A percentile compares a stretch with the other conserved stretches of the same genome.
These are phyloP conservation scores for Rhytidiadelphus loreus DNA, from an alignment of 225 moss, liverwort and hornwort genomes.

Conservation along the genomic window DNA sequence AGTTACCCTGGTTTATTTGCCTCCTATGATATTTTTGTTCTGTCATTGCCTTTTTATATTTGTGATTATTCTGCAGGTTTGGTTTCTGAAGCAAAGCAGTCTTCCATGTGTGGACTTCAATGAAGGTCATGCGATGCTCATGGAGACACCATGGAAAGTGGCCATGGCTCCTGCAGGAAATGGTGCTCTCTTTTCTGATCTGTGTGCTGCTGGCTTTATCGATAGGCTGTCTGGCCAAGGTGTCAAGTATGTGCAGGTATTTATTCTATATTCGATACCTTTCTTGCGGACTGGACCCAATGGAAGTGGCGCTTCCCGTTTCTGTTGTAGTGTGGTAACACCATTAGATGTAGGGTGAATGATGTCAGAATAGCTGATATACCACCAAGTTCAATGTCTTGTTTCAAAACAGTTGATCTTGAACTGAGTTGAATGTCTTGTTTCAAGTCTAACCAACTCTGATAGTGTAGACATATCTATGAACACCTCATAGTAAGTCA, in stretches of 20 bases:
- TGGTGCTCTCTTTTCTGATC: slow-evolving; percentile 70
- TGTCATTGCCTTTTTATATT: neutral
- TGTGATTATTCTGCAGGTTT: slow-evolving; percentile 40
- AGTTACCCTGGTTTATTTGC: neutral
- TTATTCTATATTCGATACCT: neutral
- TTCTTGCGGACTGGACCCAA: neutral
- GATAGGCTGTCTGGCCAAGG: slow-evolving; percentile 55
- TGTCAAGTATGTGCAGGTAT: slow-evolving; percentile 77
- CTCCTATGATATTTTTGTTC: neutral
- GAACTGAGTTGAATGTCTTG: neutral
- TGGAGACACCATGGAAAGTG: slow-evolving; percentile 90
- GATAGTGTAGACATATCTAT: neutral
- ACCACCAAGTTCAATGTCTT: neutral
- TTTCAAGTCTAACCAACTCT: neutral
- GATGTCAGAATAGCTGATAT: neutral
- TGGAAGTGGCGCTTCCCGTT: neutral
- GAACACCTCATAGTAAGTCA: neutral
- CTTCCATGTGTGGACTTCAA: slow-evolving; percentile 68
- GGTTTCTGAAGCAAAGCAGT: slow-evolving; percentile 93
- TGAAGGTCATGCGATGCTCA: slow-evolving; percentile 62
- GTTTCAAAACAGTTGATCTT: neutral
- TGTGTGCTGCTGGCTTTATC: slow-evolving; percentile 38
- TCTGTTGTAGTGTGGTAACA: neutral
- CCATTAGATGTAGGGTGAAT: neutral
- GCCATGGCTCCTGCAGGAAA: slow-evolving; percentile 88